These are phyloP conservation scores for Exophiala phaeomuriformis DNA, from an alignment of 2,329 filamentous ascomycete species.

Conservation along the genomic window DNA sequence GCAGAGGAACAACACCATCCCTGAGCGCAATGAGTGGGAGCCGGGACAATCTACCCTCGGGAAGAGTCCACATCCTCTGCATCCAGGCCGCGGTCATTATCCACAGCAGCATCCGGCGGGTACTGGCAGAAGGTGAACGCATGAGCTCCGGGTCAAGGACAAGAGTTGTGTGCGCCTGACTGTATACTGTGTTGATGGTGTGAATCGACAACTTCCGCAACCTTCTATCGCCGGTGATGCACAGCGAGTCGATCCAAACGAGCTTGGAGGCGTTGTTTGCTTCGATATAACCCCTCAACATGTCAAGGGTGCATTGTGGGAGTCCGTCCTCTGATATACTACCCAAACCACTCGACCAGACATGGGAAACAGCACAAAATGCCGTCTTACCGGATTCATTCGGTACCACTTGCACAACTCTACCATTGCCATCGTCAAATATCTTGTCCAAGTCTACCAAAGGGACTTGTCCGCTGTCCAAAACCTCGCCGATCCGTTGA, in stretches of 20 bases:
- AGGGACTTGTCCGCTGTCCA: conserved; percentile 3
- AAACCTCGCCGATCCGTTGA: neutral
- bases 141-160: conserved; percentile 7
- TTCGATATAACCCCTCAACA: neutral
- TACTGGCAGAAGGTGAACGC: neutral
- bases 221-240: conserved; percentile 2
- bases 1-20: neutral
- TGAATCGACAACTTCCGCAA: conserved; percentile 8
- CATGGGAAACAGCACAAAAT: conserved; percentile 1
- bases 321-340: conserved; percentile 2
- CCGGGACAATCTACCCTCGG: conserved; percentile 4
- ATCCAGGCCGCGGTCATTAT: conserved; percentile 8
- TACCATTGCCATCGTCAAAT: neutral
- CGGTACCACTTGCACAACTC: neutral
- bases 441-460: conserved; percentile 4
- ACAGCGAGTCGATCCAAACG: conserved; percentile 8
- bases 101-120: conserved; percentile 2
- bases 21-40: neutral
- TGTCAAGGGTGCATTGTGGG: conserved; percentile 1
- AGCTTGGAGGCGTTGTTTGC: neutral
- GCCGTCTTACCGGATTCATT: neutral
- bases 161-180: conserved; percentile 1
- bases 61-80: conserved; percentile 10
- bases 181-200: conserved; percentile 9
- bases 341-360: conserved; percentile 5